Evolutionary conservation across 768 basidiomycete genomes (phyloP).

Genomic region (Tricholoma furcatifolium): DNA sequence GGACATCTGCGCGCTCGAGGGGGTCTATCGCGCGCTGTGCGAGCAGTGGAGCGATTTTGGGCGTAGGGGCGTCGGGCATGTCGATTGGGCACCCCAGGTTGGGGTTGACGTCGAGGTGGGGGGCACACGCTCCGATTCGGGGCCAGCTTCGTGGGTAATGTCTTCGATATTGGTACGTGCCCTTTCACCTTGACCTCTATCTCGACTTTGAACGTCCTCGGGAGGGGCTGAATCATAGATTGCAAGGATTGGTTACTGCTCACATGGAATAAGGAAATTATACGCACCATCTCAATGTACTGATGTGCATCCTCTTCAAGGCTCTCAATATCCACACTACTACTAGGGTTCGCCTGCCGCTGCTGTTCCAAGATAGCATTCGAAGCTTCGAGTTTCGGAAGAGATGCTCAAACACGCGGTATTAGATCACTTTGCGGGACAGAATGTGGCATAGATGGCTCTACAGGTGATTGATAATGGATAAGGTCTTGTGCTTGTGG

Average conservation of each 20-base stretch:
- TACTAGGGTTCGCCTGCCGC: constrained; percentile 38
- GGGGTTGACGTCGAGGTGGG: constrained; percentile 18
- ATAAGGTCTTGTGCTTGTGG: not conserved
- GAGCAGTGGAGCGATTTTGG: constrained; percentile 22
- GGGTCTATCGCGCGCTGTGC: no score
- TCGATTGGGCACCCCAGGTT: constrained; percentile 23
- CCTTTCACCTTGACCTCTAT: no score
- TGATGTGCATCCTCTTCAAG: constrained; percentile 43
- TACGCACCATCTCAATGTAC: constrained; percentile 66
- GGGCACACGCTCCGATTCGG: constrained; percentile 23
- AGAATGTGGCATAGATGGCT: constrained; percentile 21
- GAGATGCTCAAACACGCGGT: constrained; percentile 62
- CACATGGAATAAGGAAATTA: not conserved
- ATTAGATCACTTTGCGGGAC: constrained; percentile 52
- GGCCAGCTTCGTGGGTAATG: no score
- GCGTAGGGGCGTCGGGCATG: constrained; percentile 22
- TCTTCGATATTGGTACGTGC: no score
- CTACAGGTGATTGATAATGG: not conserved
- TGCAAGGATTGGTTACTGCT: not conserved
- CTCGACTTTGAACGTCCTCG: no score
- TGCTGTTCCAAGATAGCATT: constrained; percentile 52
- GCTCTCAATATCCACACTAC: constrained; percentile 70
- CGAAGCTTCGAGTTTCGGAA: constrained; percentile 65
- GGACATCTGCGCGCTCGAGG: constrained; percentile 12
- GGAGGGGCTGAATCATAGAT: no score